Base-by-base conservation (phyloP, 73 alveolate species). In the Halteria grandinella region DNA sequence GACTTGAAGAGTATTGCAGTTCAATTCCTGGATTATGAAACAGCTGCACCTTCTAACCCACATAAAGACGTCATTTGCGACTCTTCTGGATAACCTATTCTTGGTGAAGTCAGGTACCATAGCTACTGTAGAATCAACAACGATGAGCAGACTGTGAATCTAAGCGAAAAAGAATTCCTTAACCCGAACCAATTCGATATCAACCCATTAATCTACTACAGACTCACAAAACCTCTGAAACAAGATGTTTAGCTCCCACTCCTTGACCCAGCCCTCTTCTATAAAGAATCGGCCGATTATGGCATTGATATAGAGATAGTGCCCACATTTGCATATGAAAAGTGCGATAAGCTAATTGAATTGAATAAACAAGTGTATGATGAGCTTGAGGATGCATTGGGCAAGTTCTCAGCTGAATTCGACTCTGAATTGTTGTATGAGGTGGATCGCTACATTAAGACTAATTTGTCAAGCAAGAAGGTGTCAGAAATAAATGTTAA, bases 241-340 rank as follows among this genome's bases (percentile, higher is more conserved):
- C 17, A 32, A 18, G 77, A 31, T 20, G 55, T 59, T 37, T 21
- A 54, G 45, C 45, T 62, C 5, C 77, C 77, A 39, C 33, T 32
- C 2, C 3, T 62, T 2, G 77, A 62, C 39, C 41, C 18, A 4
- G 24, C 12, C 4, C 5, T 36, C n/a, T 62, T 23, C 59, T 62
- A 62, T 20, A 62, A 40, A 41, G 55, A 62, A 23, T 3, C 28
- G 7, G 3, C 77, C 8, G 36, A 47, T 12, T 39, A 62, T 62
- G 77, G 77, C 1, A 47, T 62, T 15, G 77, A 62, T 39, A 62
- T 62, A 23, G 59, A 33, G 36, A 62, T 62, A 6, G 14, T 17
- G 45, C 77, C 77, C 27, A 39, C 31, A 33, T 57, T 57, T 6
- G 36, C 55, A n/a, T 57, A 29, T 18, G 15, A 57, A 21, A 57